Evolutionary conservation across 805 yeast genomes (phyloP).

Genomic region (Isabelozyma pseudorhagii): DNA sequence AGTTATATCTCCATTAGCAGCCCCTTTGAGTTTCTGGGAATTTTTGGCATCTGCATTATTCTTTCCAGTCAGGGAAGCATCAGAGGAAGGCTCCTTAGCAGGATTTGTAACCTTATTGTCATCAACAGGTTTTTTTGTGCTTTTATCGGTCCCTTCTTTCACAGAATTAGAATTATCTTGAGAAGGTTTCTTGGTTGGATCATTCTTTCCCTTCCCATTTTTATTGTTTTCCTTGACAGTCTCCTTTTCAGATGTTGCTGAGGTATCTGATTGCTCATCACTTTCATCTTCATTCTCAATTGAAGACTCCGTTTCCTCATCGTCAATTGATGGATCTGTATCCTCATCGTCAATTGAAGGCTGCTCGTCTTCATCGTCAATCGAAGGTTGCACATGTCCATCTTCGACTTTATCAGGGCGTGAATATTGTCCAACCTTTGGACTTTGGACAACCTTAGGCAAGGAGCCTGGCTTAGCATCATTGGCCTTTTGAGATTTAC

Average conservation of each 20-base stretch:
- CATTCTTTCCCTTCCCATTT: no score
- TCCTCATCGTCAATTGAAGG: background rate
- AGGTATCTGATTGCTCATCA: background rate
- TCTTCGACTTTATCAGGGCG: background rate
- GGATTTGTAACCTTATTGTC: no score
- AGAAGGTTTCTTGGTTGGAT: no score
- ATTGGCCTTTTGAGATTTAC: background rate
- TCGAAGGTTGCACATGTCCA: background rate
- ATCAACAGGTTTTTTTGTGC: no score
- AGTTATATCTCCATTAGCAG: no score
- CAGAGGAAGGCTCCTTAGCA: no score
- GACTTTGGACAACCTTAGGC: background rate
- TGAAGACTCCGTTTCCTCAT: background rate
- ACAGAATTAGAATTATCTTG: no score
- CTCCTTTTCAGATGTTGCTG: background rate
- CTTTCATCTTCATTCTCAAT: background rate
- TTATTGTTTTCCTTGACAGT: background rate
- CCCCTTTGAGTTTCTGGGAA: no score
- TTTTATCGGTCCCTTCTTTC: no score
- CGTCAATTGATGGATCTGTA: background rate
- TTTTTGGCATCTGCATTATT: no score
- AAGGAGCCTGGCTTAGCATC: background rate
- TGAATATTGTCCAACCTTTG: background rate
- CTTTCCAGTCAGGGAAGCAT: no score
- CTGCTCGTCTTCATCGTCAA: background rate